These are phyloP conservation scores for Arbutus unedo DNA, from an alignment of 148 eudicot genomes.

Conservation along the genomic window DNA sequence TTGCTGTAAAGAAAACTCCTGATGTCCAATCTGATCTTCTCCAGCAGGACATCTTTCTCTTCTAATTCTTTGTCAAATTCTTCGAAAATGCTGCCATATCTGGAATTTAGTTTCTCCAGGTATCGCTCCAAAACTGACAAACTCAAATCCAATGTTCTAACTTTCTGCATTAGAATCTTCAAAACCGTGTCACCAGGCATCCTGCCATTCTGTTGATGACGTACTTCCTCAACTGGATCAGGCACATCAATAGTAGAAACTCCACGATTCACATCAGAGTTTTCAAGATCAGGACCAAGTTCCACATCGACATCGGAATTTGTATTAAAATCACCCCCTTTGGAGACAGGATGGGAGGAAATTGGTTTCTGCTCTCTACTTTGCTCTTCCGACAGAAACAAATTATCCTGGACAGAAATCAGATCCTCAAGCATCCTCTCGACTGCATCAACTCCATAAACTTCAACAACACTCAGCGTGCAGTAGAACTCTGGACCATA, in stretches of 20 bases:
- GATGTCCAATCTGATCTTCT: constrained; percentile 59
- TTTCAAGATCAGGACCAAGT: constrained; percentile 24
- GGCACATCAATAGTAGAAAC: constrained; percentile 27
- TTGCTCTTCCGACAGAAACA: constrained; percentile 29
- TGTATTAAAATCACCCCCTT: constrained; percentile 29
- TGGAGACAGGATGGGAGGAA: constrained; percentile 19
- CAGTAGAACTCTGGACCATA: constrained; percentile 93
- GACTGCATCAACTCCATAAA: constrained; percentile 95
- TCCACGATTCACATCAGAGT: constrained; percentile 33
- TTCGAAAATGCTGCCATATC: constrained; percentile 66
- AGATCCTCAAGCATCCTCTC: constrained; percentile 95
- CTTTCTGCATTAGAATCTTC: constrained; percentile 96
- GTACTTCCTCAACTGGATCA: constrained; percentile 71
- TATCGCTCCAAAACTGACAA: constrained; percentile 82
- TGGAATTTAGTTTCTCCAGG: constrained; percentile 76
- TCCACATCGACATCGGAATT: constrained; percentile 28
- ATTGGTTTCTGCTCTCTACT: constrained; percentile 31
- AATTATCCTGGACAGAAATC: constrained; percentile 60
- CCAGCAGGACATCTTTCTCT: constrained; percentile 55
- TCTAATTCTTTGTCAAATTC: constrained; percentile 71
- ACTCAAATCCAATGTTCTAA: constrained; percentile 74
- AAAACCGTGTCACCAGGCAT: constrained; percentile 98
- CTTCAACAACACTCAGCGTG: constrained; percentile 83
- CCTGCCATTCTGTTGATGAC: constrained; percentile 69
- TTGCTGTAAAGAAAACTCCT: constrained; percentile 52